Conservation (phyloP, 768 basidiomycete species). For the Xerocomus spinulosus region DNA sequence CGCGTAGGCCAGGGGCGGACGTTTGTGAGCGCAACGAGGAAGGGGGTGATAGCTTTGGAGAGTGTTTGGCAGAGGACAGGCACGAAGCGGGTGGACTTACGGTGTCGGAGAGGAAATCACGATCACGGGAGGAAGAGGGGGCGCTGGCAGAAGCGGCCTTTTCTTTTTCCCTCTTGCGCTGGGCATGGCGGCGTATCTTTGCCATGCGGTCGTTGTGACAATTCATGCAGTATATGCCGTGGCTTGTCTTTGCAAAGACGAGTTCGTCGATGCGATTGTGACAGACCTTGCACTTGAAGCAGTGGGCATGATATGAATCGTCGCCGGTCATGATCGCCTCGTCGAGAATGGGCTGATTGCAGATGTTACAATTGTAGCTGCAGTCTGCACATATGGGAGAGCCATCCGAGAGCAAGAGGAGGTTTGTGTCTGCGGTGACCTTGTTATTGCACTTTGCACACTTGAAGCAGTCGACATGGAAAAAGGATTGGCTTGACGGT, state of each 20-base stretch:
- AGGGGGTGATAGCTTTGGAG: neutral
- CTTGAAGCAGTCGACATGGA: slow-evolving; percentile 93
- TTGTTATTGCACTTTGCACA: slow-evolving; percentile 93
- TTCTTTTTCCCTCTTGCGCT: slow-evolving; percentile 75
- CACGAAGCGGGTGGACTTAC: slow-evolving; percentile 32
- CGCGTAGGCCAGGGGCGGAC: slow-evolving; percentile 22
- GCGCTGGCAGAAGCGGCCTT: slow-evolving; percentile 31
- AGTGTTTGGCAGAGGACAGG: neutral
- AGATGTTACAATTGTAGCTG: slow-evolving; percentile 94
- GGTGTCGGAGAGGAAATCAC: slow-evolving; percentile 34
- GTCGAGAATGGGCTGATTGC: slow-evolving; percentile 90
- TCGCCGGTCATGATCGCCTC: slow-evolving; percentile 99
- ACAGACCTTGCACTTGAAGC: slow-evolving; percentile 97
- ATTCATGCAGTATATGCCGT: slow-evolving; percentile 98
- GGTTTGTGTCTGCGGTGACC: slow-evolving; percentile 94
- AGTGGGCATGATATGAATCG: slow-evolving; percentile 97
- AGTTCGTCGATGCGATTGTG: slow-evolving; percentile 93
- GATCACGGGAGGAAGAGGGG: slow-evolving; percentile 25
- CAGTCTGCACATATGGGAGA: slow-evolving; percentile 94
- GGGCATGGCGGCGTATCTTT: slow-evolving; percentile 83
- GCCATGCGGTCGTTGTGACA: slow-evolving; percentile 98
- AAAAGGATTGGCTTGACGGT: slow-evolving; percentile 74
- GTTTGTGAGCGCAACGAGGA: slow-evolving; percentile 20
- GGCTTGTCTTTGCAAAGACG: slow-evolving; percentile 96
- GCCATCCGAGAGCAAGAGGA: slow-evolving; percentile 94